Conservation (phyloP, 495 filamentous ascomycete genomes). For the Xylaria telfairii region DNA sequence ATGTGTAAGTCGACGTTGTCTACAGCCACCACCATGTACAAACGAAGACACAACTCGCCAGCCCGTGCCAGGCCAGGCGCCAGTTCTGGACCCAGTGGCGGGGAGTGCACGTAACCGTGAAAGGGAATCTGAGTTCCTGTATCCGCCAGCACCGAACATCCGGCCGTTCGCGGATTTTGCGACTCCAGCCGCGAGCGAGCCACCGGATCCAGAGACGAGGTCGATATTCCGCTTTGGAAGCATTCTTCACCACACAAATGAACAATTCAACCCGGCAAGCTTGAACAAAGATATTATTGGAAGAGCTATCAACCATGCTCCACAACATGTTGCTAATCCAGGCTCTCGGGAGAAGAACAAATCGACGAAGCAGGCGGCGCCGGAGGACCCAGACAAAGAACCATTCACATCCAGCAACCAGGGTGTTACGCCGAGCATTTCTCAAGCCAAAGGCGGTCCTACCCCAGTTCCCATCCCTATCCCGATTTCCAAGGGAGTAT, state of each 20-base stretch:
- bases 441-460: neutral
- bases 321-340: neutral
- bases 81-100: neutral
- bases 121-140: neutral
- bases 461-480: neutral
- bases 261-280: neutral
- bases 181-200: neutral
- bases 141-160: neutral
- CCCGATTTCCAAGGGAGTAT: neutral
- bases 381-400: neutral
- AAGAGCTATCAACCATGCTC: neutral
- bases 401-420: neutral
- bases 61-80: neutral
- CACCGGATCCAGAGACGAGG: neutral
- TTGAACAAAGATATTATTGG: neutral
- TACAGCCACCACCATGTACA: neutral
- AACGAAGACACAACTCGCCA: neutral
- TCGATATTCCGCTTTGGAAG: neutral
- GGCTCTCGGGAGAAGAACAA: neutral
- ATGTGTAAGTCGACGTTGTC: neutral
- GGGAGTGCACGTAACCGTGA: no score
- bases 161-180: slow-evolving; percentile 5
- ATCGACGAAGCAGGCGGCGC: neutral
- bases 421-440: neutral
- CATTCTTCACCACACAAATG: neutral